Evolutionary conservation across 1,284 basidiomycete species (phyloP).

Genomic region (Ganoderma lingzhi): DNA sequence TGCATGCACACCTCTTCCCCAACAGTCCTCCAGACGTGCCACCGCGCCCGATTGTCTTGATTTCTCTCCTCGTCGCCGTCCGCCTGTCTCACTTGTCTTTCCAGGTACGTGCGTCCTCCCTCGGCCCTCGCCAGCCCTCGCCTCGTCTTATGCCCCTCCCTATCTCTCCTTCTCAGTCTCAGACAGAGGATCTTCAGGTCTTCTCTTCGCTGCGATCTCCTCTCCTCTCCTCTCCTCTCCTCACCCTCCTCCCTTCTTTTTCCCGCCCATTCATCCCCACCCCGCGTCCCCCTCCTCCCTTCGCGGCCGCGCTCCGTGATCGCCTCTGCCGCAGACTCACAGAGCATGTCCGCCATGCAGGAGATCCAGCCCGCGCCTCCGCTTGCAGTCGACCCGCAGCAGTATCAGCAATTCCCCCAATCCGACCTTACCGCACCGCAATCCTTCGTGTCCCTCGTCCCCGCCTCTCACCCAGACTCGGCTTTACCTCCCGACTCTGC

Average conservation of each 20-base stretch:
- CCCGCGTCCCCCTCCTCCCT: conserved; percentile 19
- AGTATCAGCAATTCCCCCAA: conserved; percentile 38
- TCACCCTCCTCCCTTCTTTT: conserved; percentile 19
- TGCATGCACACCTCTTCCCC: conserved; percentile 7
- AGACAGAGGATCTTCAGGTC: conserved; percentile 15
- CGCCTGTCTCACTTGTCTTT: conserved; percentile 14
- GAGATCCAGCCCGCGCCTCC: conserved; percentile 36
- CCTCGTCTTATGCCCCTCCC: conserved; percentile 23
- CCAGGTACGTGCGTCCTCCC: conserved; percentile 19
- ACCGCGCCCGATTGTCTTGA: conserved; percentile 19
- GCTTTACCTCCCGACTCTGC: conserved; percentile 35
- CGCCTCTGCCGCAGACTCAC: conserved; percentile 18
- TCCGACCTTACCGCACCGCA: conserved; percentile 30
- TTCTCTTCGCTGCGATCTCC: conserved; percentile 23
- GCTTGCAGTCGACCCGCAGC: conserved; percentile 37
- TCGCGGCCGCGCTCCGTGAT: conserved; percentile 29
- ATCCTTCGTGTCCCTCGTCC: conserved; percentile 37
- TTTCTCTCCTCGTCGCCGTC: conserved; percentile 16
- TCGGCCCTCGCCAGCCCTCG: neutral
- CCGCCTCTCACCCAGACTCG: conserved; percentile 40
- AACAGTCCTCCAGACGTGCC: neutral
- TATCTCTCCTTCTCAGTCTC: conserved; percentile 4
- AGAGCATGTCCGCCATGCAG: conserved; percentile 39
- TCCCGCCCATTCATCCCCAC: conserved; percentile 23
- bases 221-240: conserved; percentile 17